Evolutionary conservation across 1,139 yeast genomes (phyloP).

Genomic region (Hansenula sp.): DNA sequence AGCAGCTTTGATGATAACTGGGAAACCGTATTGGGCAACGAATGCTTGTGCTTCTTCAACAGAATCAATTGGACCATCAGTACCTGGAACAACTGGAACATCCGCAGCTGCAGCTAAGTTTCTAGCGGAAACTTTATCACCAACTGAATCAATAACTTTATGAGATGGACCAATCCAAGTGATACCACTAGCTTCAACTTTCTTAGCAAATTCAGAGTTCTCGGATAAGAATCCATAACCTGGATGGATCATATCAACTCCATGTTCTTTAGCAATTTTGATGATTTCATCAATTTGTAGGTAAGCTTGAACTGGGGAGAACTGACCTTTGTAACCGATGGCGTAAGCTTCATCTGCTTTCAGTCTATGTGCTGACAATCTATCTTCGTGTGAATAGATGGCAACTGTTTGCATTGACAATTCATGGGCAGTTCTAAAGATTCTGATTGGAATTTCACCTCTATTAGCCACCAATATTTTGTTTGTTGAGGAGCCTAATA

Average conservation of each 20-base stretch:
- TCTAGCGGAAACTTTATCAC: conserved; percentile 96
- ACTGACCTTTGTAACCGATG: conserved; percentile 87
- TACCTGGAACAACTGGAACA: conserved; percentile 97
- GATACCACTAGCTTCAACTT: conserved; percentile 87
- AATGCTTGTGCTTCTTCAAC: conserved; percentile 76
- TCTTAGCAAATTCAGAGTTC: conserved; percentile 90
- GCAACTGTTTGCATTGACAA: conserved; percentile 97
- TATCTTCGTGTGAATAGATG: conserved; percentile 93
- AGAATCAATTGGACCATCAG: conserved; percentile 90
- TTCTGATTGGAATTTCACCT: conserved; percentile 89
- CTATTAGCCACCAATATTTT: conserved; percentile 90
- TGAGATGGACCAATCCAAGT: conserved; percentile 96
- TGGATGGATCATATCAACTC: conserved; percentile 96
- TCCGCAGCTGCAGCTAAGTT: conserved; percentile 72
- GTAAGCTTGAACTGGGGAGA: conserved; percentile 93
- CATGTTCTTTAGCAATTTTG: conserved; percentile 80
- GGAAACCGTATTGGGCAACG: conserved; percentile 82
- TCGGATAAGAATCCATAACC: conserved; percentile 97
- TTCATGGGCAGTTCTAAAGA: conserved; percentile 97
- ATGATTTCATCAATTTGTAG: conserved; percentile 94
- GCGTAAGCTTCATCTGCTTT: conserved; percentile 92
- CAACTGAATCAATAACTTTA: conserved; percentile 89
- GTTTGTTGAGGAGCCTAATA: conserved; percentile 43
- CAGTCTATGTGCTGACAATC: conserved; percentile 90
- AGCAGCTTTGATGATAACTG: conserved; percentile 97